Percentiles rank a stretch among this genome's conserved stretches.
Conservation (phyloP, 371 early-diverging fungal species). For the Blyttiomyces sp. region DNA sequence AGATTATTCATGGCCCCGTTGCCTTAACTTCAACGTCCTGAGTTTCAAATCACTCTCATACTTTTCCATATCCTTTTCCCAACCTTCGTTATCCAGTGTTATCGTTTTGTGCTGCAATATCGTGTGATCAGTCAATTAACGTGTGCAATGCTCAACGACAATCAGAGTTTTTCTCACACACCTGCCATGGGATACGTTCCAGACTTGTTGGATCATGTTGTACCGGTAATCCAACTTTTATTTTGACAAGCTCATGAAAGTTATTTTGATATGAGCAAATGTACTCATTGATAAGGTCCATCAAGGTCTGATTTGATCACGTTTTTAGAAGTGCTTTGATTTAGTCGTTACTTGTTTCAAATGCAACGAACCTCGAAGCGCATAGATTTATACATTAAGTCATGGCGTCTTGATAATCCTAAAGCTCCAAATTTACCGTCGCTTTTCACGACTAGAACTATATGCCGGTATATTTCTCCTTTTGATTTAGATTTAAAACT, state of each 20-base stretch:
- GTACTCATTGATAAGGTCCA: constrained; percentile 19
- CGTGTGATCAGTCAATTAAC: no score
- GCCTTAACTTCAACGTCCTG: no score
- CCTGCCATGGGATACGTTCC: constrained; percentile 17
- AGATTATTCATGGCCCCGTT: no score
- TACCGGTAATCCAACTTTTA: constrained; percentile 22
- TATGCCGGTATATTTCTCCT: constrained; percentile 34
- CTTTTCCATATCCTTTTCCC: no score
- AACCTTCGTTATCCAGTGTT: no score
- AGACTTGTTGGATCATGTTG: background rate
- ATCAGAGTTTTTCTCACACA: no score
- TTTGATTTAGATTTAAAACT: constrained; percentile 32
- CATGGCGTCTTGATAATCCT: constrained; percentile 34
- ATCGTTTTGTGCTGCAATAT: no score
- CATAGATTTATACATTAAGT: constrained; percentile 35
- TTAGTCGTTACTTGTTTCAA: background rate
- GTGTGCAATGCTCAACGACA: no score
- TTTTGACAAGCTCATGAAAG: constrained; percentile 14
- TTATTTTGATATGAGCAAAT: constrained; percentile 14
- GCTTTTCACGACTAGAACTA: constrained; percentile 32
- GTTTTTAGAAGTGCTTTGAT: background rate
- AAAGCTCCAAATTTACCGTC: constrained; percentile 34
- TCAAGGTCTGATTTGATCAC: constrained; percentile 3
- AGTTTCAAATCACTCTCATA: no score
- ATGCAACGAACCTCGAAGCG: constrained; percentile 17